Evolutionary conservation across 164 flowering plant species (phyloP).

Genomic region (Tetrastigma voinierianum): DNA sequence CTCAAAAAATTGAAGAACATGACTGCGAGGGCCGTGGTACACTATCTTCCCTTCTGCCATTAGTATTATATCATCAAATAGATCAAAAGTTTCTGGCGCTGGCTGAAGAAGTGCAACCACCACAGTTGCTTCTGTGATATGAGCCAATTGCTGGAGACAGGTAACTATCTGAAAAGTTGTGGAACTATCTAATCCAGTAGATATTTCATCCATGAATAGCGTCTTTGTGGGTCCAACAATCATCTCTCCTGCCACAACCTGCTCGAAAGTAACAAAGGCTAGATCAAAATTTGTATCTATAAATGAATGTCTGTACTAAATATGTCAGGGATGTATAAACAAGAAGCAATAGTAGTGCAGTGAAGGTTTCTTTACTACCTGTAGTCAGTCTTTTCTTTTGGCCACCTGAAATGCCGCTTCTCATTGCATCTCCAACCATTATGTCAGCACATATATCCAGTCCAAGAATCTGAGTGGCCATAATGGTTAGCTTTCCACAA

Average conservation of each 20-base stretch:
- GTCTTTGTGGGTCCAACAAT: constrained; percentile 69
- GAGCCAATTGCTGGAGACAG: constrained; percentile 58
- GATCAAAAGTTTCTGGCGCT: constrained; percentile 69
- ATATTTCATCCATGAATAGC: constrained; percentile 79
- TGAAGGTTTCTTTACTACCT: constrained; percentile 29
- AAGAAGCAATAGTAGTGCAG: background rate
- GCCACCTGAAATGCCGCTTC: constrained; percentile 72
- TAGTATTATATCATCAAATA: constrained; percentile 72
- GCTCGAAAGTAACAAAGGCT: no score
- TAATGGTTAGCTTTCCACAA: background rate
- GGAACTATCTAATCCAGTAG: constrained; percentile 73
- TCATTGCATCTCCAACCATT: constrained; percentile 59
- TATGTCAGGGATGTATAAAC: background rate
- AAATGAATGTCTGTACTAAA: no score
- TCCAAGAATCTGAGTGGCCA: constrained; percentile 50
- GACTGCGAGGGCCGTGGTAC: constrained; percentile 67
- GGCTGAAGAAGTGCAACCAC: constrained; percentile 69
- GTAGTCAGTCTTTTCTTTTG: constrained; percentile 69
- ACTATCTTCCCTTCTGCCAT: constrained; percentile 69
- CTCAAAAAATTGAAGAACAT: constrained; percentile 45
- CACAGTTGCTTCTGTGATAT: constrained; percentile 55
- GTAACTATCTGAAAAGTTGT: constrained; percentile 68
- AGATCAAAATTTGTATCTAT: background rate
- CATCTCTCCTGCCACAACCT: constrained; percentile 57
- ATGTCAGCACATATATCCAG: constrained; percentile 58